Base-by-base conservation (phyloP, 768 basidiomycete genomes). In the Tulasnella sp. region DNA sequence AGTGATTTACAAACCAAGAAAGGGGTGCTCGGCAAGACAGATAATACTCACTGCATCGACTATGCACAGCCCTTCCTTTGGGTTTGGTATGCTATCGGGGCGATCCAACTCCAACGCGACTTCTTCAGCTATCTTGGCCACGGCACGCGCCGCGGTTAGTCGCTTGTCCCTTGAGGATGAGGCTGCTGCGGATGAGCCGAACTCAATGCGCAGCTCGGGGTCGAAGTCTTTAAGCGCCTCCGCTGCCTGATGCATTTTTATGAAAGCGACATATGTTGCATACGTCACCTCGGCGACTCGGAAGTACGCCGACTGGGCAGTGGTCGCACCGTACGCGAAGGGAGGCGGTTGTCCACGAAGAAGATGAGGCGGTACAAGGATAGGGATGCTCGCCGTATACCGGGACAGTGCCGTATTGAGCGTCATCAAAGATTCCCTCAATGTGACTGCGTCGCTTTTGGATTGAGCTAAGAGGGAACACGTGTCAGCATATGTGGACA, bases 241-340 rank as follows among this genome's bases (percentile, higher is more conserved):
- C 5, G 57, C 57, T 5, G 57, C 57, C 22, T 51, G 57, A n/a
- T 59, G 57, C 57, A 59, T 59, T 30, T 59, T 56, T n/a, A 56
- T 56, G 25, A 56, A 43, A 30, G 44, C 44, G n/a, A 56, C 54
- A 31, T 56, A 56, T 15, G 54, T 42, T 9, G 54, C 54, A 19
- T 25, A 42, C 15, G 41, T 44, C n/a, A 59, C 21, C 43, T 49
- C 57, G 8, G 57, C 46, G 8, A 59, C 31, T 11, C 57, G 49
- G 30, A 59, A 38, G 34, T 49, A 59, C 25, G 57, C 49, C 46
- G 34, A 17, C 3, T 34, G 46, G 21, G 49, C 45, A 11, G 46
- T 41, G 8, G 57, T 59, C 11, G 49, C 49, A 12, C 27, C 30
- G 29, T 49, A 59, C 8, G 45, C 45, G 57, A 38, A 50, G 22